Evolutionary conservation across 2,329 filamentous ascomycete genomes (phyloP).

Genomic region (Incumbomyces lentus): DNA sequence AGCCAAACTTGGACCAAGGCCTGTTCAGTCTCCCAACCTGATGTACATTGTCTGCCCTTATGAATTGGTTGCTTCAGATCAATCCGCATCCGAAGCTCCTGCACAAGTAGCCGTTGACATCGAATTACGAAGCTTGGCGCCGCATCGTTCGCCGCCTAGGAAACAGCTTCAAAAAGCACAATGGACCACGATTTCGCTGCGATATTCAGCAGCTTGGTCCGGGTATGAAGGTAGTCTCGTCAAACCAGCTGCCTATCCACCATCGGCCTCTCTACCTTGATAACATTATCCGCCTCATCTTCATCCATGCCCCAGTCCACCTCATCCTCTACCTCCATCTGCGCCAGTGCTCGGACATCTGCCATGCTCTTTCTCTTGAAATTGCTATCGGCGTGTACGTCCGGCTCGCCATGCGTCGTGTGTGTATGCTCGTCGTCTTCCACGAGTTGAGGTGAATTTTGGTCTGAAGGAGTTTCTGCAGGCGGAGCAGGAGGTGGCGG

Average conservation of each 20-base stretch:
- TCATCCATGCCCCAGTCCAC: constrained; percentile 10
- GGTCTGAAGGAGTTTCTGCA: constrained; percentile 15
- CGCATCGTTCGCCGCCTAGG: too few species aligned
- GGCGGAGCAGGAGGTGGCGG: constrained; percentile 22
- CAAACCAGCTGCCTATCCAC: constrained; percentile 10
- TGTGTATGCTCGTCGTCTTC: constrained; percentile 5
- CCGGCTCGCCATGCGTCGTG: constrained; percentile 13
- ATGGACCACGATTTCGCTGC: too few species aligned
- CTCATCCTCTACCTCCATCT: constrained; percentile 17
- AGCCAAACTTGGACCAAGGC: not conserved
- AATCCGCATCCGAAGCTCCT: too few species aligned
- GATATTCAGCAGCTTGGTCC: not conserved
- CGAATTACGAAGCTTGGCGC: too few species aligned
- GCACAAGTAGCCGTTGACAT: too few species aligned
- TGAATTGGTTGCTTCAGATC: too few species aligned
- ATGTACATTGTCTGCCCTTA: not conserved
- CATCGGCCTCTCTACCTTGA: constrained; percentile 9
- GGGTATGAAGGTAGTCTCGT: not conserved
- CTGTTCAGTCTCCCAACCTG: not conserved
- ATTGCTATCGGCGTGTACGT: constrained; percentile 20
- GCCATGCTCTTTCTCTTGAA: constrained; percentile 21
- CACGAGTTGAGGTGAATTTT: constrained; percentile 13
- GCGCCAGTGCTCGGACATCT: constrained; percentile 21
- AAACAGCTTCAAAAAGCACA: too few species aligned
- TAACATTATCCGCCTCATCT: not conserved